Conservation (phyloP, 192 early-diverging fungal genomes). For the Chytriomyces hyalinus region DNA sequence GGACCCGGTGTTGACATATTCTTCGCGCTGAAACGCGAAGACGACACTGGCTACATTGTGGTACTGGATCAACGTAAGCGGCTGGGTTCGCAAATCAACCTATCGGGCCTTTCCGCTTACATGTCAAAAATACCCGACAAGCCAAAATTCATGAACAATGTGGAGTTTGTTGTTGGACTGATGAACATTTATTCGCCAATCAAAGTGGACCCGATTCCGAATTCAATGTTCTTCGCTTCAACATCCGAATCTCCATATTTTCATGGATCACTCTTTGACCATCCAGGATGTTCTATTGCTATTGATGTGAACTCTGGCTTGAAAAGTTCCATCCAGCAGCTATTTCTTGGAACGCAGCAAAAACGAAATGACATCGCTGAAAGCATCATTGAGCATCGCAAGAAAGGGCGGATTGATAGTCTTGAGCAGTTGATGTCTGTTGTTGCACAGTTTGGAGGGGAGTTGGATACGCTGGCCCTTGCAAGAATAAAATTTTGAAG, state of each 20-base stretch:
- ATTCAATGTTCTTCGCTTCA: conserved; percentile 28
- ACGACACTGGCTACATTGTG: conserved; percentile 18
- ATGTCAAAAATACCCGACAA: conserved; percentile 20
- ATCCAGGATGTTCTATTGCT: conserved; percentile 30
- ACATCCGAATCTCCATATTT: conserved; percentile 4
- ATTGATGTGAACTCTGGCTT: conserved; percentile 27
- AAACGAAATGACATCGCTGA: background rate
- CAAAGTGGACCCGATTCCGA: background rate
- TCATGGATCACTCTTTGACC: conserved; percentile 27
- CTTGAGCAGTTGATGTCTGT: background rate
- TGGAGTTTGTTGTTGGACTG: conserved; percentile 22
- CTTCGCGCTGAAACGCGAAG: conserved; percentile 28
- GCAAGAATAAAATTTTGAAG: background rate
- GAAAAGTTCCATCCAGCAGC: conserved; percentile 2
- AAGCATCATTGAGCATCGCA: conserved; percentile 9
- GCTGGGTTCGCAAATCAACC: conserved; percentile 1
- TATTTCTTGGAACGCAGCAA: background rate
- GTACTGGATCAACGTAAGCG: conserved; percentile 35
- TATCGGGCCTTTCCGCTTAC: conserved; percentile 6
- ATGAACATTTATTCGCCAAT: conserved; percentile 24
- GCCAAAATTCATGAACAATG: conserved; percentile 17
- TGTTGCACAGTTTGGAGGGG: background rate
- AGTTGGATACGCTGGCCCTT: background rate
- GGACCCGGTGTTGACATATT: conserved; percentile 27
- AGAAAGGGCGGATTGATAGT: background rate